phyloP scores from a whole-genome alignment of 2,329 filamentous ascomycete genomes.

The Exophiala bonariae region DNA sequence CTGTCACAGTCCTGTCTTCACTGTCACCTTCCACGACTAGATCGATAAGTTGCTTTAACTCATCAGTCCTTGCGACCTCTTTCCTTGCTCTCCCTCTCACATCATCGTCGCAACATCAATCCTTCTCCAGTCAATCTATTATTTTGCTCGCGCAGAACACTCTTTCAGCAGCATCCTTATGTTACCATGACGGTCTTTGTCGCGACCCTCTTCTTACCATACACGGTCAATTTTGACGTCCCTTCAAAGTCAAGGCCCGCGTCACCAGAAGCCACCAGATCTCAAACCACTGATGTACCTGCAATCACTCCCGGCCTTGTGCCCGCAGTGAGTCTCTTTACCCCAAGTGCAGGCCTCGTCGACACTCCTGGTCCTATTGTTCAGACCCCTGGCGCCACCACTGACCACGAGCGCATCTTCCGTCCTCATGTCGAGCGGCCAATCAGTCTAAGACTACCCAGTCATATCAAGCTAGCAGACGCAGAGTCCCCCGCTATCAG shows the following conservation, averaged over 20 bases:
- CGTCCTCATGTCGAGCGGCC: constrained; percentile 21
- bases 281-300: constrained; percentile 3
- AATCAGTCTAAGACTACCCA: constrained; percentile 19
- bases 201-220: constrained; percentile 75
- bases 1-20: too few relatives aligned
- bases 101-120: too few relatives aligned
- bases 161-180: too few relatives aligned
- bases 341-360: constrained; percentile 6
- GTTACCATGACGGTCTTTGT: constrained; percentile 59
- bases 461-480: constrained; percentile 15
- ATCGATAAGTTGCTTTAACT: too few relatives aligned
- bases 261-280: constrained; percentile 8
- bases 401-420: constrained; percentile 45
- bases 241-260: constrained; percentile 7
- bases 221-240: constrained; percentile 84
- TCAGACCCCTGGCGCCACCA: constrained; percentile 42
- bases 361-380: constrained; percentile 17
- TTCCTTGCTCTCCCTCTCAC: too few relatives aligned
- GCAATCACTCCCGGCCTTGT: constrained; percentile 2
- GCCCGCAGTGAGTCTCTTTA: constrained; percentile 20
- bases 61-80: too few relatives aligned
- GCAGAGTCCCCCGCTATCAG: constrained; percentile 43
- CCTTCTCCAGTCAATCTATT: too few relatives aligned
- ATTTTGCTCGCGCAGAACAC: too few relatives aligned
- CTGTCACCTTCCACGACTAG: too few relatives aligned